Evolutionary conservation across 495 filamentous ascomycete species (phyloP).

Genomic region (Articulospora tetracladia): DNA sequence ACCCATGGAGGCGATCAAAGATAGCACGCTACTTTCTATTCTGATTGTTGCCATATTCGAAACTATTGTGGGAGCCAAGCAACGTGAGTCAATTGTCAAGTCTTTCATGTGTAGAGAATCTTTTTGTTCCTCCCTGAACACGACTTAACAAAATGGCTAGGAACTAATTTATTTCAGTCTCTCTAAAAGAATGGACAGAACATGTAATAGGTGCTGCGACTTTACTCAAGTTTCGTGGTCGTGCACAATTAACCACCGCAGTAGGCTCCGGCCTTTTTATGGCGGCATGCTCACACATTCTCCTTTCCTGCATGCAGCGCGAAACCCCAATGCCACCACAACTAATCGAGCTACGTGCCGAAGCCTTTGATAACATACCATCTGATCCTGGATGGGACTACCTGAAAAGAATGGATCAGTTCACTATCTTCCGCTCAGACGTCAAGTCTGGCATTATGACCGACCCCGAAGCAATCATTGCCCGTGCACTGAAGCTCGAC

Average conservation of each 20-base stretch:
- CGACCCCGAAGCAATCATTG: conserved; percentile 40
- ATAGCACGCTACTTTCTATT: conserved; percentile 56
- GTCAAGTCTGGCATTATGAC: conserved; percentile 34
- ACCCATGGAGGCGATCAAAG: conserved; percentile 49
- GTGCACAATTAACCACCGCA: conserved; percentile 45
- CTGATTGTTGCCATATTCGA: conserved; percentile 54
- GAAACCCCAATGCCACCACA: conserved; percentile 32
- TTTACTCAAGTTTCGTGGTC: conserved; percentile 51
- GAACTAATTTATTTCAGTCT: conserved; percentile 17
- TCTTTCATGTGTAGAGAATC: too few relatives aligned
- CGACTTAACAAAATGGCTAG: neutral
- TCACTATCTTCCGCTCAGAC: conserved; percentile 42
- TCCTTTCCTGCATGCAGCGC: conserved; percentile 36
- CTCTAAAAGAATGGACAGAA: conserved; percentile 50
- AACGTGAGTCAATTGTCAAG: conserved; percentile 9
- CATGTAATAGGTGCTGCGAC: conserved; percentile 58
- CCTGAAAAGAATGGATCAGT: conserved; percentile 30
- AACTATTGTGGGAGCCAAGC: conserved; percentile 42
- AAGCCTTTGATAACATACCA: conserved; percentile 11
- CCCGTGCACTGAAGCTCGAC: conserved; percentile 43
- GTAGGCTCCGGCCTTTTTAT: conserved; percentile 53
- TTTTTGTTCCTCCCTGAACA: too few relatives aligned
- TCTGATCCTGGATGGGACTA: conserved; percentile 28
- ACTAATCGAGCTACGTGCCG: conserved; percentile 32
- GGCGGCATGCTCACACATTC: conserved; percentile 42